Conservation (phyloP, 2,329 filamentous ascomycete genomes). For the Macrophomina phaseolina region DNA sequence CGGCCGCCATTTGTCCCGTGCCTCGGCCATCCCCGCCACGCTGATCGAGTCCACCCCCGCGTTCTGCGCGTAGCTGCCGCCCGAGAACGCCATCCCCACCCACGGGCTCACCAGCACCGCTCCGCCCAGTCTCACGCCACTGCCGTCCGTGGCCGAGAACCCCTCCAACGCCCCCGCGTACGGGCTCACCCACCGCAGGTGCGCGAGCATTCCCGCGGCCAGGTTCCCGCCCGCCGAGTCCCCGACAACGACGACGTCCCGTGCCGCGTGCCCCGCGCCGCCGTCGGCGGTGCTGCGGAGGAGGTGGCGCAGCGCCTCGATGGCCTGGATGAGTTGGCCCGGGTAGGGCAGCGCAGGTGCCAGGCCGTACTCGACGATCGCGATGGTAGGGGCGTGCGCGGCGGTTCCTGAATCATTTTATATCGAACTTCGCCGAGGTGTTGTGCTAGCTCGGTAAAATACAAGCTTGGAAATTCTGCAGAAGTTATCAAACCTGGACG, state of each 20-base stretch:
- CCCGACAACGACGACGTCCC: not conserved
- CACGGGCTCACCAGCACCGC: slow-evolving; percentile 4
- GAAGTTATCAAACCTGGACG: no score
- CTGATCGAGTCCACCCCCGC: not conserved
- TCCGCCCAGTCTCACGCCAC: not conserved
- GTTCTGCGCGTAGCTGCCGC: not conserved
- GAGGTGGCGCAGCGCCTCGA: slow-evolving; percentile 38
- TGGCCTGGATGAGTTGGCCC: slow-evolving; percentile 50
- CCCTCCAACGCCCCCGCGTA: not conserved
- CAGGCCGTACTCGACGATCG: slow-evolving; percentile 61
- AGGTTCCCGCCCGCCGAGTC: not conserved
- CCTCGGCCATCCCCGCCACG: not conserved
- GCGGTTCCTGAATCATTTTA: slow-evolving; percentile 15
- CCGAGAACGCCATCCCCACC: not conserved
- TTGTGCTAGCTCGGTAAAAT: no score
- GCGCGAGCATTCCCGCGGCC: not conserved
- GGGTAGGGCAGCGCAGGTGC: slow-evolving; percentile 51
- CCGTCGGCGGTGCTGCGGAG: not conserved
- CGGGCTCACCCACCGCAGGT: not conserved
- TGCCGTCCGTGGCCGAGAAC: not conserved
- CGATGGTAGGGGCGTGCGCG: slow-evolving; percentile 52
- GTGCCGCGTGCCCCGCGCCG: not conserved
- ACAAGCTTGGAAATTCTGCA: no score
- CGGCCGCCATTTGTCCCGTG: not conserved
- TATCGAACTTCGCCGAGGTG: no score